Percentiles rank a stretch among this genome's conserved stretches.
Evolutionary conservation across 2,329 filamentous ascomycete species (phyloP).

Genomic region (Colletotrichum sp.): DNA sequence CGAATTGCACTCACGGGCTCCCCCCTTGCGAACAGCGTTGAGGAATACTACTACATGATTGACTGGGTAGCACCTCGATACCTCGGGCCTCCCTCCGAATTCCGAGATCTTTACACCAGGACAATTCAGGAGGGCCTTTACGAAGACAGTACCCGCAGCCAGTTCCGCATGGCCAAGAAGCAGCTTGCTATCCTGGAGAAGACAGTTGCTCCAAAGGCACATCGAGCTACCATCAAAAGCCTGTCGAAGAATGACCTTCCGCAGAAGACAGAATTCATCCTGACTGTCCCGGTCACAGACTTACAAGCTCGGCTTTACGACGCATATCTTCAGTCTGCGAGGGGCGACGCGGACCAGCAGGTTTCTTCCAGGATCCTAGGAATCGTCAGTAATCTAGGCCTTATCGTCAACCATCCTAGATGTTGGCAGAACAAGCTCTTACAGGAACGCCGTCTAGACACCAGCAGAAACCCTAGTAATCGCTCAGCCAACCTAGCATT

Average conservation of each 20-base stretch:
- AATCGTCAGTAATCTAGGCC: conserved; percentile 39
- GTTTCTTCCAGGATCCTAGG: conserved; percentile 34
- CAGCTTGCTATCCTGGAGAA: conserved; percentile 73
- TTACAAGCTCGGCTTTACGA: conserved; percentile 69
- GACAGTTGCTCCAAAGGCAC: conserved; percentile 77
- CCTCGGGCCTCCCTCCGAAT: conserved; percentile 71
- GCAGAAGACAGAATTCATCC: conserved; percentile 79
- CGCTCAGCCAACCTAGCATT: neutral
- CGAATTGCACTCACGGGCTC: conserved; percentile 88
- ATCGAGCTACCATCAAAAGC: conserved; percentile 71
- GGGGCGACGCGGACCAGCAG: neutral
- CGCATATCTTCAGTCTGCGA: conserved; percentile 37
- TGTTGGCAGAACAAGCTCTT: conserved; percentile 45
- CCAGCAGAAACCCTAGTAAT: conserved; percentile 1
- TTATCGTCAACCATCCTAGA: conserved; percentile 58
- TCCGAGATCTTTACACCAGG: conserved; percentile 69
- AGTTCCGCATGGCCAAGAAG: conserved; percentile 66
- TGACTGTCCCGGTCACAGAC: conserved; percentile 72
- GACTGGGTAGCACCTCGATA: conserved; percentile 85
- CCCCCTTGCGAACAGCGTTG: conserved; percentile 81
- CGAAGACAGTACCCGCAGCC: conserved; percentile 58
- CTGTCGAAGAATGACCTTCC: conserved; percentile 71
- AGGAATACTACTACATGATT: conserved; percentile 87
- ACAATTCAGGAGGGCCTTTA: conserved; percentile 78
- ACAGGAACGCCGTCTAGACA: conserved; percentile 5